Evolutionary conservation across 2,329 filamentous ascomycete genomes (phyloP).

Genomic region (Elsinoe fawcettii): DNA sequence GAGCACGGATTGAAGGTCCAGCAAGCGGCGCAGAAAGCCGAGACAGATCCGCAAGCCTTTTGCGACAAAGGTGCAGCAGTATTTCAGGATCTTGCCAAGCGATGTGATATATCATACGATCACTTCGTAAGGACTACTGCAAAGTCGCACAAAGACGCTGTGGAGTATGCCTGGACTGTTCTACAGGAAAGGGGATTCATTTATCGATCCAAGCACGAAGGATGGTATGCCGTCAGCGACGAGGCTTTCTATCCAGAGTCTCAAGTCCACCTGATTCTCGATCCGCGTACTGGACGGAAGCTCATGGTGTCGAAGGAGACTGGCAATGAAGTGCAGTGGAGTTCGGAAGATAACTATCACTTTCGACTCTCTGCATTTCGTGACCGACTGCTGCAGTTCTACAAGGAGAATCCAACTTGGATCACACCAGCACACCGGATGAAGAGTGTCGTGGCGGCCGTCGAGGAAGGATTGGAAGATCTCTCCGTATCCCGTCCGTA

Average conservation of each 20-base stretch:
- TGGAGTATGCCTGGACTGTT: slow-evolving; percentile 82
- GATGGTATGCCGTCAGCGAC: slow-evolving; percentile 95
- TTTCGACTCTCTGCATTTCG: slow-evolving; percentile 80
- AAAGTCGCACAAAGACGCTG: slow-evolving; percentile 68
- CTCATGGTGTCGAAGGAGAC: slow-evolving; percentile 80
- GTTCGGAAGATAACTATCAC: slow-evolving; percentile 87
- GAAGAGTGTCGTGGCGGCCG: slow-evolving; percentile 70
- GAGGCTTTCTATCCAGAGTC: slow-evolving; percentile 89
- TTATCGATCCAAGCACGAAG: slow-evolving; percentile 78
- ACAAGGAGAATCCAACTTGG: slow-evolving; percentile 67
- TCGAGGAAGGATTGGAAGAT: slow-evolving; percentile 71
- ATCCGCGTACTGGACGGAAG: slow-evolving; percentile 73
- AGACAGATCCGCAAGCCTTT: slow-evolving; percentile 69
- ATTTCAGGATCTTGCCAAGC: slow-evolving; percentile 66
- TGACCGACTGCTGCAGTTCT: slow-evolving; percentile 72
- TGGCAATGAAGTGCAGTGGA: slow-evolving; percentile 90
- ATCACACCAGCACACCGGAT: slow-evolving; percentile 66
- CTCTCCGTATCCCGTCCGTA: slow-evolving; percentile 80
- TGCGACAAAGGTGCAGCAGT: slow-evolving; percentile 77
- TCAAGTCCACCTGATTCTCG: slow-evolving; percentile 63
- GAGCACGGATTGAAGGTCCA: slow-evolving; percentile 98
- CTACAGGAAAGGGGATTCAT: slow-evolving; percentile 69
- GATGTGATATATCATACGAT: slow-evolving; percentile 65
- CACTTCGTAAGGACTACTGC: slow-evolving; percentile 93
- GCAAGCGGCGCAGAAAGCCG: slow-evolving; percentile 65